These are phyloP conservation scores for Leavenworthia alabamica DNA, from an alignment of 345 rosid species.

Conservation along the genomic window DNA sequence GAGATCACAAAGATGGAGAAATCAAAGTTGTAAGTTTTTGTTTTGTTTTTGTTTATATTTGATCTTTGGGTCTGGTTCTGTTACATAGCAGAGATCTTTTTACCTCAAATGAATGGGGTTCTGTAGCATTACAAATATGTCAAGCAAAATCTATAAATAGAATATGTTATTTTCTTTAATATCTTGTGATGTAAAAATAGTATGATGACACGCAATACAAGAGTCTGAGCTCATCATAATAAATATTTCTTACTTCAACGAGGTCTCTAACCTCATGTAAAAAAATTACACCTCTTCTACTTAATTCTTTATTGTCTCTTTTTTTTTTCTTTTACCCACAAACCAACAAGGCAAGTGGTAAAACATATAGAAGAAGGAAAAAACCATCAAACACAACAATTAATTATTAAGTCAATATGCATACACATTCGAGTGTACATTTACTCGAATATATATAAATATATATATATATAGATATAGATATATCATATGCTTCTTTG, in stretches of 20 bases:
- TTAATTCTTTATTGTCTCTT: slow-evolving; percentile 3
- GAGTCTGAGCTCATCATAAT: no score
- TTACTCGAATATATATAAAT: slow-evolving; percentile 20
- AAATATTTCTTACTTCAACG: slow-evolving; percentile 22
- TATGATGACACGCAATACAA: no score
- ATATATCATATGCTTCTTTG: slow-evolving; percentile 19
- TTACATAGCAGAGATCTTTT: no score
- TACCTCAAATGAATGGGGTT: no score
- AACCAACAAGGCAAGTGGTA: slow-evolving; percentile 26
- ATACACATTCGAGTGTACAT: slow-evolving; percentile 21
- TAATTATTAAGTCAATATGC: slow-evolving; percentile 27
- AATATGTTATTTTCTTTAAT: no score
- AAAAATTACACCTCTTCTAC: slow-evolving; percentile 15
- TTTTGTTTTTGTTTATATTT: no score
- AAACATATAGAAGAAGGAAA: slow-evolving; percentile 23
- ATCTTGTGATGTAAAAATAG: no score
- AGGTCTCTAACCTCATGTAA: slow-evolving; percentile 24
- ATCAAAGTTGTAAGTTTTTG: no score
- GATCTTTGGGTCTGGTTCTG: no score
- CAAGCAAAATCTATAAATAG: no score
- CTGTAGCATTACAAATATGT: no score
- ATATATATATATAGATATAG: slow-evolving; percentile 15
- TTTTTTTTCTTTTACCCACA: slow-evolving; percentile 3
- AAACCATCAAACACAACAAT: slow-evolving; percentile 24
- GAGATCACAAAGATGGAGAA: no score